A percentile compares a stretch with the other conserved stretches of the same genome.
These are phyloP conservation scores for Cordyceps pruinosa DNA, from an alignment of 2,329 filamentous ascomycete species.

Conservation along the genomic window DNA sequence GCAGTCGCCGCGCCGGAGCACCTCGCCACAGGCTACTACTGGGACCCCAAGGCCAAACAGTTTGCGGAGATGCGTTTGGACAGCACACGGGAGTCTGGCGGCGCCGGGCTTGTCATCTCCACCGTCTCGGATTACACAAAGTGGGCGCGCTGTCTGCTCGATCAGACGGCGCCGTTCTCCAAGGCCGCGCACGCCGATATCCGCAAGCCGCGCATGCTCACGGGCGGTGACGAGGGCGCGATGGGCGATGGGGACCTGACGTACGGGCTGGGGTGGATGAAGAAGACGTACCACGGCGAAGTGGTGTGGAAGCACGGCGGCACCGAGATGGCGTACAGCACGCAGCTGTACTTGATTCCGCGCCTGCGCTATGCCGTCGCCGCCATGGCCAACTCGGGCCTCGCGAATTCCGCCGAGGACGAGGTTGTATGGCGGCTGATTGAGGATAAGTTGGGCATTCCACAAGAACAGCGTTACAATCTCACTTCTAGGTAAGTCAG, in stretches of 20 bases:
- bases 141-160: constrained; percentile 44
- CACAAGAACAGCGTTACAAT: not conserved
- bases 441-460: constrained; percentile 5
- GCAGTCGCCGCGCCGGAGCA: constrained; percentile 19
- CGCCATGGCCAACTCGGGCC: constrained; percentile 4
- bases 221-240: not conserved
- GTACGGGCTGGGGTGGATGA: constrained; percentile 6
- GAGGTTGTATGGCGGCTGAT: constrained; percentile 5
- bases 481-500: constrained; percentile 1
- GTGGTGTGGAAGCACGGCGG: constrained; percentile 4
- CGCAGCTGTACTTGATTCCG: not conserved
- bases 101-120: constrained; percentile 37
- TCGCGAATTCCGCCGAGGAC: constrained; percentile 1
- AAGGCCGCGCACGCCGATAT: constrained; percentile 19
- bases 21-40: constrained; percentile 38
- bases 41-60: constrained; percentile 22
- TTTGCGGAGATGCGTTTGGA: constrained; percentile 22
- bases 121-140: constrained; percentile 43
- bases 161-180: constrained; percentile 20
- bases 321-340: not conserved
- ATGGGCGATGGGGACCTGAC: constrained; percentile 3
- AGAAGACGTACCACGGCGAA: constrained; percentile 8
- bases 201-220: constrained; percentile 6
- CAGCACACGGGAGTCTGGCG: constrained; percentile 25
- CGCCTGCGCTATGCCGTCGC: not conserved